A percentile compares a stretch with the other conserved stretches of the same genome.
phyloP scores from a whole-genome alignment of 768 basidiomycete species.

The Amanita rubescens region DNA sequence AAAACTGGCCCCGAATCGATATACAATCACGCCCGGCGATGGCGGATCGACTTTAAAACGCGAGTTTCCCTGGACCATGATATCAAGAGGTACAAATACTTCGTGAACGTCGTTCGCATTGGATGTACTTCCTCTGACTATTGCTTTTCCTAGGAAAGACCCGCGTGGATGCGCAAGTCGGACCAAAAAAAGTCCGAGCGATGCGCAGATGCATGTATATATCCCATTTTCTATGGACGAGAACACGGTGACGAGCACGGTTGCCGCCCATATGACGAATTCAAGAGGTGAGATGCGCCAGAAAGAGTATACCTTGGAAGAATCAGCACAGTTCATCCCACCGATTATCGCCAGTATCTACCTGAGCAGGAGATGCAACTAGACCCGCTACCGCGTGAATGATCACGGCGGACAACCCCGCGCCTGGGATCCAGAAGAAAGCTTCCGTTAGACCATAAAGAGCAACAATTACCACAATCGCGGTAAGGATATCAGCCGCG shows the following conservation, averaged over 20 bases:
- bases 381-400: constrained; percentile 90
- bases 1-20: constrained; percentile 87
- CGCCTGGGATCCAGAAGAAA: constrained; percentile 84
- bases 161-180: constrained; percentile 86
- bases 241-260: constrained; percentile 87
- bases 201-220: constrained; percentile 79
- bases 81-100: constrained; percentile 73
- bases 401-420: constrained; percentile 86
- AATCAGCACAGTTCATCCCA: neutral
- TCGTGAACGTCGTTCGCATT: constrained; percentile 47
- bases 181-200: constrained; percentile 71
- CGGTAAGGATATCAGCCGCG: constrained; percentile 76
- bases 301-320: constrained; percentile 65
- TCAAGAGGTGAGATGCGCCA: constrained; percentile 95
- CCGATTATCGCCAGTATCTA: constrained; percentile 11
- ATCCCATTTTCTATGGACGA: constrained; percentile 92
- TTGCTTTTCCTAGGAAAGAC: constrained; percentile 83
- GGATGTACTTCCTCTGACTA: constrained; percentile 38
- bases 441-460: constrained; percentile 91
- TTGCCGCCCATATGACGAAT: constrained; percentile 81
- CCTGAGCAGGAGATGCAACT: constrained; percentile 72
- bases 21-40: constrained; percentile 81
- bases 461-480: constrained; percentile 86
- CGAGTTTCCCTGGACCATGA: constrained; percentile 56
- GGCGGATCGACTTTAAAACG: constrained; percentile 70